A percentile compares a stretch with the other conserved stretches of the same genome.
Conservation (phyloP, 2,329 filamentous ascomycete genomes). For the Dryadomyces sulphureus region DNA sequence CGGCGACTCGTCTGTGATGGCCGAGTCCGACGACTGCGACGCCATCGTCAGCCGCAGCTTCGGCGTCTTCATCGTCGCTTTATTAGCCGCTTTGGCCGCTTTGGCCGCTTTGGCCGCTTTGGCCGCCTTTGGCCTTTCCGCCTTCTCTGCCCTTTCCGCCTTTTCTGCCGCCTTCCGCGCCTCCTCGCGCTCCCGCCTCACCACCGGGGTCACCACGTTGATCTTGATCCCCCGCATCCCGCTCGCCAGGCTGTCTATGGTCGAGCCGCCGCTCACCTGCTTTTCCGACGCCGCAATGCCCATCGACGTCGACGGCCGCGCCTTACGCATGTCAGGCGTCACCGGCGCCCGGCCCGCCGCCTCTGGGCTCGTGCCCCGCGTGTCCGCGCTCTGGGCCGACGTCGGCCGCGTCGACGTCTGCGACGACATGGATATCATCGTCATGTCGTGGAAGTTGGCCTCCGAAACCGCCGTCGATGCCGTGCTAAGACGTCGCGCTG, state of each 20-base stretch:
- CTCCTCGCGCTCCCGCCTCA: slow-evolving; percentile 36
- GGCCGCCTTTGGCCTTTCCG: not conserved
- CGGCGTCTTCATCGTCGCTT: not conserved
- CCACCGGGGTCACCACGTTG: slow-evolving; percentile 42
- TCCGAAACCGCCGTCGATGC: slow-evolving; percentile 24
- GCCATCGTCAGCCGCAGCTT: not conserved
- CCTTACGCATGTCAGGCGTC: slow-evolving; percentile 48
- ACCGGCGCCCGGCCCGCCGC: no score
- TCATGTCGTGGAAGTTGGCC: slow-evolving; percentile 7
- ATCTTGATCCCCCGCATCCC: slow-evolving; percentile 51
- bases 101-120: not conserved
- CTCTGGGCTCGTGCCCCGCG: not conserved
- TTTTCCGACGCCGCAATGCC: not conserved
- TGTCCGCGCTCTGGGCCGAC: slow-evolving; percentile 24
- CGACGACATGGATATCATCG: not conserved
- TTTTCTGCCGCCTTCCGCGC: not conserved
- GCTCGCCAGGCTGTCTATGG: slow-evolving; percentile 39
- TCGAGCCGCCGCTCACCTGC: not conserved
- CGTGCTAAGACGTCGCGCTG: slow-evolving; percentile 34
- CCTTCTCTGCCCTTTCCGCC: not conserved
- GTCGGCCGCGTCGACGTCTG: slow-evolving; percentile 17
- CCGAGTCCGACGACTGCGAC: slow-evolving; percentile 7
- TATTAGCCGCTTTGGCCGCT: not conserved
- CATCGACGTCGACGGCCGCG: slow-evolving; percentile 23
- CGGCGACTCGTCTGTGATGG: slow-evolving; percentile 9